These are phyloP conservation scores for Cardiospermum halicacabum DNA, from an alignment of 345 rosid species.

Conservation along the genomic window DNA sequence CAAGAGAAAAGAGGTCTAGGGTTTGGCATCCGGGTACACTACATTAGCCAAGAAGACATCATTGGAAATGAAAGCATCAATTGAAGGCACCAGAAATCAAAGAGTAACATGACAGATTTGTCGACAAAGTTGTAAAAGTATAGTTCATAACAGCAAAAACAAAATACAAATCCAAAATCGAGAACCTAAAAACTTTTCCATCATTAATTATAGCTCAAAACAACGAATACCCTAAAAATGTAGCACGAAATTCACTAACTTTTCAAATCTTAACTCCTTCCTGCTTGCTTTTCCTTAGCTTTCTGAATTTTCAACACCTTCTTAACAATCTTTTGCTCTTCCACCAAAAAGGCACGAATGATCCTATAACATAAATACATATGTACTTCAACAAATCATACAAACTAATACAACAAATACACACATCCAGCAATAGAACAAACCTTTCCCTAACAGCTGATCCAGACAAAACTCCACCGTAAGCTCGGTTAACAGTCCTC, in stretches of 20 bases:
- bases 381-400: neutral
- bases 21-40: too few species aligned
- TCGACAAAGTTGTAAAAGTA: slow-evolving; percentile 21
- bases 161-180: slow-evolving; percentile 14
- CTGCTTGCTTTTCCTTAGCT: slow-evolving; percentile 61
- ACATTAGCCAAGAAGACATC: neutral
- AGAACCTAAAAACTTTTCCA: slow-evolving; percentile 22
- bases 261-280: slow-evolving; percentile 30
- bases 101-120: slow-evolving; percentile 22
- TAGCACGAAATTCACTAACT: neutral
- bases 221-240: slow-evolving; percentile 13
- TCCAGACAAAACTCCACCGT: slow-evolving; percentile 80
- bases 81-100: slow-evolving; percentile 18
- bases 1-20: too few species aligned
- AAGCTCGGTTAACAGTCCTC: slow-evolving; percentile 85
- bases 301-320: slow-evolving; percentile 73
- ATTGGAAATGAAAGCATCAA: slow-evolving; percentile 13
- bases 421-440: neutral
- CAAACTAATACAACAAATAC: neutral
- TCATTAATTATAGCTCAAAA: neutral
- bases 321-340: slow-evolving; percentile 84
- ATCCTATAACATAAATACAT: slow-evolving; percentile 37
- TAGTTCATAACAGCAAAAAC: slow-evolving; percentile 12
- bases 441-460: slow-evolving; percentile 89
- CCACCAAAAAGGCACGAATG: slow-evolving; percentile 71